phyloP scores from a whole-genome alignment of 1,139 yeast species.

The Kurtzmaniella quercitrusa region DNA sequence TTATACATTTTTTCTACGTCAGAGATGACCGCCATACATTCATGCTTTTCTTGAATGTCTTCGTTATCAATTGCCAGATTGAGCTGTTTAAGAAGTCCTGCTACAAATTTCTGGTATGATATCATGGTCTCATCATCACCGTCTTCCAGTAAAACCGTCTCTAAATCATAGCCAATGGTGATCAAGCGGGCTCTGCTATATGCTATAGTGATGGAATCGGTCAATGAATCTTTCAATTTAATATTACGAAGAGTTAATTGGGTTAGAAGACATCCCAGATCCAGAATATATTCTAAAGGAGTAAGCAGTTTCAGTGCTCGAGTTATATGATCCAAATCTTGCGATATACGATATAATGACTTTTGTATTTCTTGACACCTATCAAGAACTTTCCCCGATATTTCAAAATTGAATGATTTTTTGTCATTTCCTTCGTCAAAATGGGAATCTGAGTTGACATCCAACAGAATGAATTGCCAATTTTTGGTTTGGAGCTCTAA shows the following conservation, averaged over 20 bases:
- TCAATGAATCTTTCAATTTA: constrained; percentile 42
- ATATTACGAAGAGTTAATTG: constrained; percentile 47
- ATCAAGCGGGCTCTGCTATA: constrained; percentile 56
- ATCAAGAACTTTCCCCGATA: constrained; percentile 46
- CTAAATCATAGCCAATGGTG: constrained; percentile 52
- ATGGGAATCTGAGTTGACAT: constrained; percentile 42
- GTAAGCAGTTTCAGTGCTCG: constrained; percentile 35
- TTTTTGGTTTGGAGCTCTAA: constrained; percentile 44
- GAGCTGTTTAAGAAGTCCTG: constrained; percentile 47
- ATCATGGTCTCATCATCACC: constrained; percentile 28
- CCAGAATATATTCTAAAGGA: constrained; percentile 48
- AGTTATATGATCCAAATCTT: constrained; percentile 46
- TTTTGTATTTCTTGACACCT: constrained; percentile 46
- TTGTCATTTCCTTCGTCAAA: constrained; percentile 22
- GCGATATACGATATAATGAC: constrained; percentile 35
- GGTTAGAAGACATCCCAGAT: constrained; percentile 55
- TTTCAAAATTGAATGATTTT: constrained; percentile 40
- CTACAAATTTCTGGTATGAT: constrained; percentile 50
- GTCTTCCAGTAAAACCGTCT: constrained; percentile 29
- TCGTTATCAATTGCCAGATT: constrained; percentile 45
- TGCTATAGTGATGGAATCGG: constrained; percentile 49
- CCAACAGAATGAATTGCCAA: constrained; percentile 58
- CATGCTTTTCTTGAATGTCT: constrained; percentile 49
- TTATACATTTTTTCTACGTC: constrained; percentile 65
- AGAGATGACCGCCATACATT: constrained; percentile 55